Evolutionary conservation across 169 alveolate genomes (phyloP).

Genomic region (Haemoproteus tartakovskyi): DNA sequence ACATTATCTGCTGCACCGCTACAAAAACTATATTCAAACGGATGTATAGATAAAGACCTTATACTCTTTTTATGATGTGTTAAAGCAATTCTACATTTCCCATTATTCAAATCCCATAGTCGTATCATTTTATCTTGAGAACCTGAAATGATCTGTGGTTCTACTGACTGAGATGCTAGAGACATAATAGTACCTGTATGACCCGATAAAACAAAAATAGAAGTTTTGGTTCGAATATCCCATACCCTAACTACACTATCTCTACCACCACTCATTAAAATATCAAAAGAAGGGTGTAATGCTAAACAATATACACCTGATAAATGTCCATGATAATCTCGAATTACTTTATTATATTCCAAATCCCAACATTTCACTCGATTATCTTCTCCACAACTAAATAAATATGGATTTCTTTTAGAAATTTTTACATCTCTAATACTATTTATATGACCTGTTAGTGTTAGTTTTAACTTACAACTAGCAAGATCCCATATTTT

Average conservation of each 20-base stretch:
- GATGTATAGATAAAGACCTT: conserved; percentile 93
- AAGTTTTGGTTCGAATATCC: conserved; percentile 97
- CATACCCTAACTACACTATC: conserved; percentile 98
- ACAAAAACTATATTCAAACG: conserved; percentile 94
- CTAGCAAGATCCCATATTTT: conserved; percentile 98
- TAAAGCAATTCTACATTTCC: conserved; percentile 90
- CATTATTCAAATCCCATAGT: conserved; percentile 97
- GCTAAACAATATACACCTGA: conserved; percentile 94
- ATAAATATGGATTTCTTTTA: conserved; percentile 94
- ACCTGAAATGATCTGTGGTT: conserved; percentile 97
- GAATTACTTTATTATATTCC: conserved; percentile 95
- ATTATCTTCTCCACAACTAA: conserved; percentile 97
- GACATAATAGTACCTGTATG: conserved; percentile 94
- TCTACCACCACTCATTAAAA: conserved; percentile 96
- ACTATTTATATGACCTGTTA: conserved; percentile 97
- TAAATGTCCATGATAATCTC: conserved; percentile 97
- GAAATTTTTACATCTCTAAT: conserved; percentile 92
- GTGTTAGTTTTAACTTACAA: conserved; percentile 92
- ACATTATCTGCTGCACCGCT: conserved; percentile 96
- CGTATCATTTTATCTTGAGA: conserved; percentile 93
- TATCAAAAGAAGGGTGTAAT: conserved; percentile 95
- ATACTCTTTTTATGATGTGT: conserved; percentile 98
- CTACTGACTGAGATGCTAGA: conserved; percentile 88
- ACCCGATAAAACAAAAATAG: conserved; percentile 91
- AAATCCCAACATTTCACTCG: conserved; percentile 98